Percentiles rank a stretch among this genome's conserved stretches.
Conservation (phyloP, 768 basidiomycete species). For the Guyanaporus albipodus region DNA sequence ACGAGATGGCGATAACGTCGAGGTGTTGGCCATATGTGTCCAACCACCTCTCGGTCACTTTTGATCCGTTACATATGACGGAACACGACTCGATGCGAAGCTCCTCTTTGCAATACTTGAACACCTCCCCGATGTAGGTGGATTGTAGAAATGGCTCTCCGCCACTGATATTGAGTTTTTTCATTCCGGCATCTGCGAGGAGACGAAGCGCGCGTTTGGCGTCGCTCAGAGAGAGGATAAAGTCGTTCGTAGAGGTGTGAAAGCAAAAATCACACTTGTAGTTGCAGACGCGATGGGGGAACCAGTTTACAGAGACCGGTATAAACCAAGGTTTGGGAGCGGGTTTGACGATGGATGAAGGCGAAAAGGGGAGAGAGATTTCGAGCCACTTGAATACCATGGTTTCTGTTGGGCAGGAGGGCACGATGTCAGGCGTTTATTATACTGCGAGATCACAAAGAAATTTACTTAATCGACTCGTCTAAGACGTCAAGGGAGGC, state of each 20-base stretch:
- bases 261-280: slow-evolving; percentile 41
- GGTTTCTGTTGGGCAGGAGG: background rate
- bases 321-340: slow-evolving; percentile 3
- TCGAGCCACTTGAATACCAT: slow-evolving; percentile 6
- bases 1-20: slow-evolving; percentile 41
- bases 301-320: slow-evolving; percentile 29
- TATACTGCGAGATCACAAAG: no score
- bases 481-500: no score
- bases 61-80: slow-evolving; percentile 36
- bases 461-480: no score
- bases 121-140: slow-evolving; percentile 35
- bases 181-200: slow-evolving; percentile 33
- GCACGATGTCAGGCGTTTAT: no score
- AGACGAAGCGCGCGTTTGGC: slow-evolving; percentile 33
- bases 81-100: slow-evolving; percentile 34
- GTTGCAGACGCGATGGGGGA: slow-evolving; percentile 29
- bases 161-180: slow-evolving; percentile 36
- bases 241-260: slow-evolving; percentile 35
- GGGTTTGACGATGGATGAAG: background rate
- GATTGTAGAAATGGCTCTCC: slow-evolving; percentile 39
- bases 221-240: slow-evolving; percentile 34
- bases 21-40: slow-evolving; percentile 37
- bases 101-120: slow-evolving; percentile 37
- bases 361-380: background rate
- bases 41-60: slow-evolving; percentile 41